A percentile compares a stretch with the other conserved stretches of the same genome.
Conservation (phyloP, 352 stramenopile species). For the Phytophthora crassamura region DNA sequence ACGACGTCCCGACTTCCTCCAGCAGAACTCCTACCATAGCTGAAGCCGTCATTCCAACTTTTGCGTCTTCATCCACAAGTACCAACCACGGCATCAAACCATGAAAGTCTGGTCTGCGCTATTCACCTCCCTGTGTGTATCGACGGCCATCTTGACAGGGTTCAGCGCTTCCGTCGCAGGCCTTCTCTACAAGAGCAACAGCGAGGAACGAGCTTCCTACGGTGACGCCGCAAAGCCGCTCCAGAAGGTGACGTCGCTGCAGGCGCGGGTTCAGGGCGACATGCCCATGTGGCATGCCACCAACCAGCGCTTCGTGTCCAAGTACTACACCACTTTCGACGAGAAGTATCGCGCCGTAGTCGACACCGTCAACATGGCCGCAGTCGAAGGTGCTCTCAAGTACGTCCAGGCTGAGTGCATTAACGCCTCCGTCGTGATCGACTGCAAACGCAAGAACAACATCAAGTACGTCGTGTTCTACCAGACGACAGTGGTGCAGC, state of each 20-base stretch:
- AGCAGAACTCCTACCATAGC: neutral
- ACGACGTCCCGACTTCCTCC: neutral
- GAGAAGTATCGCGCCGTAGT: constrained; percentile 49
- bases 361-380: constrained; percentile 62
- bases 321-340: constrained; percentile 51
- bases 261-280: constrained; percentile 62
- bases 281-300: constrained; percentile 46
- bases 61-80: constrained; percentile 4
- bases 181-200: constrained; percentile 1
- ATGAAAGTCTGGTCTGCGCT: constrained; percentile 24
- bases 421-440: constrained; percentile 42
- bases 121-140: constrained; percentile 6
- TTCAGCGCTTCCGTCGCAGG: constrained; percentile 1
- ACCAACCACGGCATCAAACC: neutral
- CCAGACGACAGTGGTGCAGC: constrained; percentile 61
- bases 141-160: neutral
- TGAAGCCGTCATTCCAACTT: constrained; percentile 21
- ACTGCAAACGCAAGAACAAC: constrained; percentile 65
- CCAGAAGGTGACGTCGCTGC: constrained; percentile 49
- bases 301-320: constrained; percentile 42
- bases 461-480: constrained; percentile 73
- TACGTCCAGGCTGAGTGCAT: constrained; percentile 74
- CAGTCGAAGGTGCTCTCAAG: constrained; percentile 63
- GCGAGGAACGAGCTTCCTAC: too few species aligned
- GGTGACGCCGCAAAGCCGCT: constrained; percentile 16